Base-by-base conservation (phyloP, 2,329 filamentous ascomycete genomes). In the Ceratocystis smalleyi region DNA sequence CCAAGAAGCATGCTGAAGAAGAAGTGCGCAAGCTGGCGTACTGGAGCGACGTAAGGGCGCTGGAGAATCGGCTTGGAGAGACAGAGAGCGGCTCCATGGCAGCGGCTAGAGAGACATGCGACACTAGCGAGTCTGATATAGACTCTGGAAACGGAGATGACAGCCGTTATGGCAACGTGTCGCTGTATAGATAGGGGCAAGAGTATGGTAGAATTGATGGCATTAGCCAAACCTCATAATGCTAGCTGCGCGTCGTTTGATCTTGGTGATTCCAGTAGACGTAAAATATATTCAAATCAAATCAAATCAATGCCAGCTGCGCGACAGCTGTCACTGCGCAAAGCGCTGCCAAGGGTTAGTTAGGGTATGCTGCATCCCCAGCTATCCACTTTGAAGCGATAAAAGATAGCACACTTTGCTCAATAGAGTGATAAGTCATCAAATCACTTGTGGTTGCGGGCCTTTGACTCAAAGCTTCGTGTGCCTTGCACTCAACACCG, bases 21-120 rank as follows among this genome's bases (percentile, higher is more conserved):
- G 88, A 96, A 71, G 86, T 95, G 61, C 85, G 85, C 65, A 85
- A 81, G 66, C 77, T 96, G 5, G 89, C 95, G 61, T 95, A 91
- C 72, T 96, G 92, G 86, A 91, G 87, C 71, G 89, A 95, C 71
- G 83, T 89, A 68, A 88, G 85, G 73, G 81, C 81, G 17, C 84
- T 90, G 75, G 81, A 85, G 0, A 77, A 79, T 68, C 74, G 74
- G 10, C 27, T 66, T 45, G 81, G 80, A 40, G 75, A 79, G 62
- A 73, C 78, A 2, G 73, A 72, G 43, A 73, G 75, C 19, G 79
- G 77, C 1, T 75, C 78, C 1, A 77, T 77, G 64, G 68, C 71
- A 15, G 65, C 12, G 5, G 49, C 32, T 66, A 55, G 61, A 2
- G 22, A 62, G 22, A 45, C 17, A 32, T 65, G 68, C 22, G 68